Percentiles rank a stretch among this genome's conserved stretches.
These are phyloP conservation scores for Cryphonectria parasitica DNA, from an alignment of 2,329 filamentous ascomycete species.

Conservation along the genomic window DNA sequence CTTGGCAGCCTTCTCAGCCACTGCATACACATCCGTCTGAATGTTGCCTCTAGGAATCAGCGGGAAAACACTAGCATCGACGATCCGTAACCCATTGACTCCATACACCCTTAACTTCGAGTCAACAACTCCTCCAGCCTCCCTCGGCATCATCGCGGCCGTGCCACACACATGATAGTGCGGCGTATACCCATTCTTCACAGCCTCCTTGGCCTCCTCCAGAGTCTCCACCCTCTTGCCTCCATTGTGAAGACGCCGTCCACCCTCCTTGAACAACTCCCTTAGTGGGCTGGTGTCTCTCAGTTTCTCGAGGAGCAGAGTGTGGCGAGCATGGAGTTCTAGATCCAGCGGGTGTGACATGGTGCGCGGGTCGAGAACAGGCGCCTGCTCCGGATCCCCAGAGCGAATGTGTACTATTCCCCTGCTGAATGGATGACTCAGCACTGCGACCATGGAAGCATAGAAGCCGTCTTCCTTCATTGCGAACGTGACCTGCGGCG, in stretches of 20 bases:
- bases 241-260: slow-evolving; percentile 20
- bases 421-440: slow-evolving; percentile 60
- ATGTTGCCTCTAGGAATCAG: slow-evolving; percentile 23
- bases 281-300: slow-evolving; percentile 43
- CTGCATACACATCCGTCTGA: slow-evolving; percentile 23
- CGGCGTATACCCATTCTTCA: slow-evolving; percentile 7
- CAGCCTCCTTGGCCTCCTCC: slow-evolving; percentile 20
- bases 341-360: slow-evolving; percentile 53
- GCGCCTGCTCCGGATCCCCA: slow-evolving; percentile 43
- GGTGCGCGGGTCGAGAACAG: slow-evolving; percentile 57
- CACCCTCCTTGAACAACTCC: slow-evolving; percentile 40
- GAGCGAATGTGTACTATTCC: slow-evolving; percentile 58
- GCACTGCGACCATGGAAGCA: slow-evolving; percentile 56
- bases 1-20: slow-evolving; percentile 26
- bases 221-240: slow-evolving; percentile 17
- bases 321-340: slow-evolving; percentile 47
- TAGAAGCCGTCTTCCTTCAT: slow-evolving; percentile 37
- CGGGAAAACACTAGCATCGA: slow-evolving; percentile 25
- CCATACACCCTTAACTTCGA: slow-evolving; percentile 25
- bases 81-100: slow-evolving; percentile 16
- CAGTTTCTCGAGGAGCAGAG: slow-evolving; percentile 46
- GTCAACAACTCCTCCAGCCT: slow-evolving; percentile 19
- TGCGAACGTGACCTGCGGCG: slow-evolving; percentile 5
- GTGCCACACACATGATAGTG: slow-evolving; percentile 22
- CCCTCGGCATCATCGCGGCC: slow-evolving; percentile 19